Evolutionary conservation across 371 early-diverging fungal genomes (phyloP), one percentile per base, ranked within the genome.

Genomic region (Parasitella parasitica): DNA sequence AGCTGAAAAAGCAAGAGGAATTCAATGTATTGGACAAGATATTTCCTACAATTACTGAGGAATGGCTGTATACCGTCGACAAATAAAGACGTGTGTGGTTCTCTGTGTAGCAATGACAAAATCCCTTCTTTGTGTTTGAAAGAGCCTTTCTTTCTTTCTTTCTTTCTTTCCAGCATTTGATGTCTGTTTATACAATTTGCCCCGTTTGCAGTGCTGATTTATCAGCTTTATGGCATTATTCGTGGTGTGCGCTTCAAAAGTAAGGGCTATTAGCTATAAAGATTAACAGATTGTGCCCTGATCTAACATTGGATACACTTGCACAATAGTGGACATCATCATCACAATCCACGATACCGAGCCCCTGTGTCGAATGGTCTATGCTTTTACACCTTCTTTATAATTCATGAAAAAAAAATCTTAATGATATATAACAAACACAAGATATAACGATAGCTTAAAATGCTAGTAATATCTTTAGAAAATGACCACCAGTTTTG

Each of bases 201-300:
- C 69, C 64, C 6, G 35, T 69, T 28, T 69, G 64, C 46, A 60
- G 61, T 64, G 69, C 64, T 43, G 52, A 69, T 61, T 53, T 64
- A 41, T 36, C 27, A 6, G 24, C 38, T 48, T 43, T 24, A 15
- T 61, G 61, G 30, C 61, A 69, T 57, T 57, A 69, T 41, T 57
- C 50, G 34, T 69, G 65, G 69, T 69, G 69, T 48, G 69, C 56
- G n/a, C 54, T 69, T 39, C 69, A 69, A 59, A 64, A 69, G 69
- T 64, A 69, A n/a, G 15, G 41, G n/a, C 8, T 15, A 41, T 20
- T 24, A 12, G 32, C 3, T 32, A 32, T n/a, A n/a, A n/a, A n/a
- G n/a, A n/a, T 32, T 32, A 8, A 32, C 32, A 32, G 6, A 1
- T 32, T 32, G 32, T 32, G 6, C 11, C 8, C 4, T 32, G 11